Evolutionary conservation across 352 stramenopile species (phyloP).

Genomic region (Globisporangium apiculatum): DNA sequence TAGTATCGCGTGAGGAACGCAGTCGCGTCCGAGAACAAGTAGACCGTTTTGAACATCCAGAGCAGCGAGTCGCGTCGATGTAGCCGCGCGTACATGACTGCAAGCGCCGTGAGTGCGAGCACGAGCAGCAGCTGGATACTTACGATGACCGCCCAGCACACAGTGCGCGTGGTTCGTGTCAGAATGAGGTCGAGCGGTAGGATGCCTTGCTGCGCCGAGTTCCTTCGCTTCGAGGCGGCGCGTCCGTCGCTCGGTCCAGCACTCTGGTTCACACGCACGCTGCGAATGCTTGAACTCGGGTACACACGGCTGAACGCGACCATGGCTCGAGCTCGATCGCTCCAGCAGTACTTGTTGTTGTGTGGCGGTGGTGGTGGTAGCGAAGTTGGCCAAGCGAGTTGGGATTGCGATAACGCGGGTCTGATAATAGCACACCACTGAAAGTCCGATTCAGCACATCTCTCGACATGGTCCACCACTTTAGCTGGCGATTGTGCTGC

Average conservation of each 20-base stretch:
- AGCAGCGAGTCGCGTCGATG: conserved; percentile 2
- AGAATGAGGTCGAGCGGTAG: conserved; percentile 6
- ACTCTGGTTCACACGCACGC: neutral
- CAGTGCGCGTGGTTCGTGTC: neutral
- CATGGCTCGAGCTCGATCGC: neutral
- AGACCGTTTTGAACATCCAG: conserved; percentile 6
- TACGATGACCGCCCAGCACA: conserved; percentile 6
- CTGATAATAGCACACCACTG: too few species aligned
- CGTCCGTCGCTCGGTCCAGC: neutral
- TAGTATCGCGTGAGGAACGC: neutral
- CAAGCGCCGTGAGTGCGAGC: neutral
- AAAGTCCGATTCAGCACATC: too few species aligned
- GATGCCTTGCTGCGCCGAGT: neutral
- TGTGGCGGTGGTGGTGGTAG: too few species aligned
- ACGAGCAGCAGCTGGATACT: conserved; percentile 6
- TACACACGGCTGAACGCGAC: conserved; percentile 3
- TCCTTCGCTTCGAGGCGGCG: neutral
- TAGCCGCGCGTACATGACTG: conserved; percentile 5
- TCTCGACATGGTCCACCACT: too few species aligned
- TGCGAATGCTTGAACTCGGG: conserved; percentile 1
- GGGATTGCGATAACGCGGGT: too few species aligned
- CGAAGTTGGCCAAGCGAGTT: too few species aligned
- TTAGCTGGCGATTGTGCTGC: too few species aligned
- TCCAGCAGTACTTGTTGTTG: too few species aligned
- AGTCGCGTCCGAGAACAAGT: conserved; percentile 5